A percentile compares a stretch with the other conserved stretches of the same genome.
phyloP scores from a whole-genome alignment of 371 early-diverging fungal genomes.

The Capillidium heterosporum region DNA sequence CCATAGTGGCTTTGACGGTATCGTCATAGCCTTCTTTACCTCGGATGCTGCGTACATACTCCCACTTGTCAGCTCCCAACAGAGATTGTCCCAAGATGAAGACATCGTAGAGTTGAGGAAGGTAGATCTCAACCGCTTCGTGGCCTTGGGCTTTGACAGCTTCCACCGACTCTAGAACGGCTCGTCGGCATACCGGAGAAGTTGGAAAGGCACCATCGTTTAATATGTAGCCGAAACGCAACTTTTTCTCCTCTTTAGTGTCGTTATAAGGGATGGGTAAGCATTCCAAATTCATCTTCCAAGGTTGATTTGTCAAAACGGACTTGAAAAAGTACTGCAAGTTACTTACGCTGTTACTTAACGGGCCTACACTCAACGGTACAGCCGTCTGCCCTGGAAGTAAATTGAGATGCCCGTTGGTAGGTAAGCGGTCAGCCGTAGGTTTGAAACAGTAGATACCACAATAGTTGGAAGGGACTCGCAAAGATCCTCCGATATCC shows the following conservation, averaged over 20 bases:
- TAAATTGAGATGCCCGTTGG: not conserved
- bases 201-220: not conserved
- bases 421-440: not conserved
- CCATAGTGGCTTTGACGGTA: not conserved
- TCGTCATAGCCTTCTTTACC: not conserved
- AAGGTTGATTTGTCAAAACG: not conserved
- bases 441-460: slow-evolving; percentile 8
- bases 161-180: not conserved
- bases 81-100: not conserved
- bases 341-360: not conserved
- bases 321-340: not conserved
- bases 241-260: not conserved
- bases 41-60: too few species aligned
- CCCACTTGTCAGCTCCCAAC: not conserved
- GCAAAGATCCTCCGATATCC: slow-evolving; percentile 9
- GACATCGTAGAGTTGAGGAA: not conserved
- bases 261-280: not conserved
- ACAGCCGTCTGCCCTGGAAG: not conserved
- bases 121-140: not conserved
- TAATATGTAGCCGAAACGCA: slow-evolving; percentile 1
- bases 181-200: not conserved
- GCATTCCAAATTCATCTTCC: not conserved
- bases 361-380: not conserved
- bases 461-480: slow-evolving; percentile 6
- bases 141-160: not conserved